Conservation (phyloP, 768 basidiomycete genomes). For the Mycena epipterygia region DNA sequence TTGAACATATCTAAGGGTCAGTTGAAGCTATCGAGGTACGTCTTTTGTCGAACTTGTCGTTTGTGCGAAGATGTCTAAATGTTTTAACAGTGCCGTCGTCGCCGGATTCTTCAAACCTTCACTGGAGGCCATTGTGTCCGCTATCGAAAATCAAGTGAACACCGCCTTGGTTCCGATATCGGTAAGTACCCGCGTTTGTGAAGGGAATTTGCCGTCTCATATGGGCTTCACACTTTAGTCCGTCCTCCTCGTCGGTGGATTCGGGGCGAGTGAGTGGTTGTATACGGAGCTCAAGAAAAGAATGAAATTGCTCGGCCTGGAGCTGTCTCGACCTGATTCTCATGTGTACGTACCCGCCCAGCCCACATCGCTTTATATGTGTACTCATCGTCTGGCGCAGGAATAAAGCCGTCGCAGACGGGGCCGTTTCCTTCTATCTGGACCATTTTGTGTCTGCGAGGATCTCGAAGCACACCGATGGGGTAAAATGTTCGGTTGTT, state of each 20-base stretch:
- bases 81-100: constrained; percentile 46
- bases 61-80: neutral
- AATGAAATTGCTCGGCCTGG: constrained; percentile 54
- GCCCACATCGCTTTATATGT: neutral
- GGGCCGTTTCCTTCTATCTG: constrained; percentile 30
- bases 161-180: constrained; percentile 47
- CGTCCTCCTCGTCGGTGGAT: constrained; percentile 69
- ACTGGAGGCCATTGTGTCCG: constrained; percentile 50
- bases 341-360: constrained; percentile 59
- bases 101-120: constrained; percentile 56
- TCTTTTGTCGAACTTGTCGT: neutral
- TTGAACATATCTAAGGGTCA: constrained; percentile 62
- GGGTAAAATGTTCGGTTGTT: neutral
- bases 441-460: constrained; percentile 26
- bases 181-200: constrained; percentile 35
- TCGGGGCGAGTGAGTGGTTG: constrained; percentile 71
- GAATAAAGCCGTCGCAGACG: constrained; percentile 33
- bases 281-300: constrained; percentile 56
- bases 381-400: neutral
- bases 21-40: constrained; percentile 56
- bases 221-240: constrained; percentile 42
- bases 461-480: constrained; percentile 29
- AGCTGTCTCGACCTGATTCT: constrained; percentile 64
- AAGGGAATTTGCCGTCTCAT: neutral
- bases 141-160: constrained; percentile 44